phyloP scores from a whole-genome alignment of 2,329 filamentous ascomycete species.

The Plenodomus biglobosus region DNA sequence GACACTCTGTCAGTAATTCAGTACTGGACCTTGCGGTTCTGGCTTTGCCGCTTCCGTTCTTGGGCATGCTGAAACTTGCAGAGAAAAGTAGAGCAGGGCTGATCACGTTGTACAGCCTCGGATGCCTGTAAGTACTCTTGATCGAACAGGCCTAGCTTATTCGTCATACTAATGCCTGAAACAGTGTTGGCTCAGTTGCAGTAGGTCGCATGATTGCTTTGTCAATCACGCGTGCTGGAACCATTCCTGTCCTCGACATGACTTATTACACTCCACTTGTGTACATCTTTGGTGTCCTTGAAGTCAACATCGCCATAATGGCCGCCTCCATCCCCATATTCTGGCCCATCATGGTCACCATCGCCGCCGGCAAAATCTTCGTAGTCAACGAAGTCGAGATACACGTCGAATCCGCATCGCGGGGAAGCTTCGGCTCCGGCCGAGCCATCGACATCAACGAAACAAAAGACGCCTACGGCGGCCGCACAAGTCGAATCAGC shows the following conservation, averaged over 20 bases:
- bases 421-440: constrained; percentile 15
- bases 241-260: constrained; percentile 34
- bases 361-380: constrained; percentile 41
- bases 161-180: constrained; percentile 4
- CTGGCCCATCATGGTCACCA: constrained; percentile 39
- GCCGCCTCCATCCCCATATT: constrained; percentile 44
- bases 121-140: constrained; percentile 41
- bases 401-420: constrained; percentile 27
- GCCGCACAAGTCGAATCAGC: constrained; percentile 13
- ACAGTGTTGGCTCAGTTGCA: constrained; percentile 33
- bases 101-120: constrained; percentile 35
- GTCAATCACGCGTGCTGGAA: constrained; percentile 33
- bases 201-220: constrained; percentile 36
- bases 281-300: constrained; percentile 41
- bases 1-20: constrained; percentile 38
- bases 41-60: constrained; percentile 34
- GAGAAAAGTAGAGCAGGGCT: constrained; percentile 35
- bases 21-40: constrained; percentile 37
- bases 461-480: constrained; percentile 8
- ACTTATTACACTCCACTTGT: constrained; percentile 34
- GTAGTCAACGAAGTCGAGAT: constrained; percentile 45
- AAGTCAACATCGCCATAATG: constrained; percentile 44
- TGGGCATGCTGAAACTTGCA: constrained; percentile 32
- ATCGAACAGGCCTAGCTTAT: not conserved
- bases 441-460: constrained; percentile 22